Conservation (phyloP, 2,329 filamentous ascomycete genomes). For the Cercospora berteroae region DNA sequence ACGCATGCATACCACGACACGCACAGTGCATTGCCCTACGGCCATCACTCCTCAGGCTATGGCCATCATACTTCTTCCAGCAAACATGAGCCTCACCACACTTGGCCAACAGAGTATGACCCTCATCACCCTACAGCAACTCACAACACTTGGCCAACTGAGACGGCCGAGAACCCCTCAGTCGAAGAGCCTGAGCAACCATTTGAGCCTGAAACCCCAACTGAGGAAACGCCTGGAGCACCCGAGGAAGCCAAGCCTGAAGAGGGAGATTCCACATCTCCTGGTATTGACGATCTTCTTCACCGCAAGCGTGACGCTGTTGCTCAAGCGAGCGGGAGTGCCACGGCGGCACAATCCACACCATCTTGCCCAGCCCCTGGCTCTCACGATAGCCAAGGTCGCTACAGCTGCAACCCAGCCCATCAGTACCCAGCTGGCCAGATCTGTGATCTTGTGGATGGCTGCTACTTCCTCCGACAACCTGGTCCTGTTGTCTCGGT, state of each 20-base stretch:
- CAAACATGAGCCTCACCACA: neutral
- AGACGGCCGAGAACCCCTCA: neutral
- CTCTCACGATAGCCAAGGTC: neutral
- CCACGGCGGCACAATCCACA: neutral
- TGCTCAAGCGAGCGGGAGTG: neutral
- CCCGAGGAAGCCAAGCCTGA: neutral
- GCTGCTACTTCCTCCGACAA: slow-evolving; percentile 4
- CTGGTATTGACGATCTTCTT: neutral
- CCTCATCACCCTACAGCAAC: neutral
- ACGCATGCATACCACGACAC: neutral
- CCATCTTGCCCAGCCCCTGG: slow-evolving; percentile 12
- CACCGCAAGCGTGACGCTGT: neutral
- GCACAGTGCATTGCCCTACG: neutral
- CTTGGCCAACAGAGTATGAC: neutral
- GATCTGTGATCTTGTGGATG: slow-evolving; percentile 16
- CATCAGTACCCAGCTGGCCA: slow-evolving; percentile 26
- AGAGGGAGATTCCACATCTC: neutral
- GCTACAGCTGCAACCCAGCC: slow-evolving; percentile 29
- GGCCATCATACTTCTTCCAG: neutral
- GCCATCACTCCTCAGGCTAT: neutral
- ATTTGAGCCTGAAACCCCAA: neutral
- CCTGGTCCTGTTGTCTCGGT: neutral
- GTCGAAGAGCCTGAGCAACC: neutral
- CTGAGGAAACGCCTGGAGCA: neutral
- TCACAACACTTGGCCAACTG: neutral